Evolutionary conservation across 192 early-diverging fungal species (phyloP).

Genomic region (Coemansia sp.): DNA sequence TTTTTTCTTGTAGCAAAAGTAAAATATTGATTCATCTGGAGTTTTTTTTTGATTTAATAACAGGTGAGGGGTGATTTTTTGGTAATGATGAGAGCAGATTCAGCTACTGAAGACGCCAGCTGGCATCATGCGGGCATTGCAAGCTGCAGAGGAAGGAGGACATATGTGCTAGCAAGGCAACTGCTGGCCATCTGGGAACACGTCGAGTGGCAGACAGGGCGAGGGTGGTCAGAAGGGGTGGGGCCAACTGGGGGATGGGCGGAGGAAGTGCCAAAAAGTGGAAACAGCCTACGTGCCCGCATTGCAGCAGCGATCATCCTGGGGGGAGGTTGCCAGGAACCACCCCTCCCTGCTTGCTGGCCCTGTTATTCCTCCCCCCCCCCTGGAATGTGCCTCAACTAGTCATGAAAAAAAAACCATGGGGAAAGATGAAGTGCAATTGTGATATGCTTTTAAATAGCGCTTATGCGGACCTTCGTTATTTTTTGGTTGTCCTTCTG

Average conservation of each 20-base stretch:
- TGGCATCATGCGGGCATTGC: not conserved
- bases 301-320: not conserved
- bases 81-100: not conserved
- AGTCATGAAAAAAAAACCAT: no score
- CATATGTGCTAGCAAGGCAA: not conserved
- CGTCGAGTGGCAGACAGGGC: not conserved
- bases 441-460: no score
- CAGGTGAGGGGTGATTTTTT: not conserved
- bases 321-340: no score
- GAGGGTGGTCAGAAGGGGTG: not conserved
- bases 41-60: not conserved
- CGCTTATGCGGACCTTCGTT: no score
- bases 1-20: not conserved
- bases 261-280: not conserved
- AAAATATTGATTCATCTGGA: not conserved
- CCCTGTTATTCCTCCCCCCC: no score
- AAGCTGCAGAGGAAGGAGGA: not conserved
- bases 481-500: no score
- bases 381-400: no score
- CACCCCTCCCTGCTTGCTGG: no score
- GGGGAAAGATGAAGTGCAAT: no score
- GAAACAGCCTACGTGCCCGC: not conserved
- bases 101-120: no score
- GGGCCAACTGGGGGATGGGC: not conserved
- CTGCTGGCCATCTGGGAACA: not conserved